These are phyloP conservation scores for Phaseolus lunatus DNA, from an alignment of 306 rosid genomes.

Conservation along the genomic window DNA sequence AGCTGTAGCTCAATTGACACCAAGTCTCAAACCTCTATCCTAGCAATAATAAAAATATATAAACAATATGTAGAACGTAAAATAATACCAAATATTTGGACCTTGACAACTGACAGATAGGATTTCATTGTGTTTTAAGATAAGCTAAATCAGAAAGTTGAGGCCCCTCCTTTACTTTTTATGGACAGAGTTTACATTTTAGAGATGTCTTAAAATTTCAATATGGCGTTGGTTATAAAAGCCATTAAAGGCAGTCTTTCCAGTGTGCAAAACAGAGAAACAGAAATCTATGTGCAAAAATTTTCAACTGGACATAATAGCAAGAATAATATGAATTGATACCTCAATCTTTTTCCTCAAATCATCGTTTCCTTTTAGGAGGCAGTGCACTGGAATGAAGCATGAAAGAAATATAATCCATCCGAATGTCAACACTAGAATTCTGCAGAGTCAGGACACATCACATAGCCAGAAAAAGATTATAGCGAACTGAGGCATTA, in stretches of 20 bases:
- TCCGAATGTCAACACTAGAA: slow-evolving; percentile 72
- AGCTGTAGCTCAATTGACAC: background rate
- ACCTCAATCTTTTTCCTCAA: slow-evolving; percentile 80
- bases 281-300: background rate
- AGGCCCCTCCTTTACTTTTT: background rate
- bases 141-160: slow-evolving; percentile 7
- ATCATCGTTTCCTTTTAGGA: slow-evolving; percentile 67
- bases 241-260: background rate
- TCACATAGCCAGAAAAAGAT: slow-evolving; percentile 29
- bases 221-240: background rate
- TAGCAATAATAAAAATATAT: background rate
- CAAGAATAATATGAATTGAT: slow-evolving; percentile 31
- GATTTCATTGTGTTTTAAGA: slow-evolving; percentile 15
- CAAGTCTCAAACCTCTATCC: background rate
- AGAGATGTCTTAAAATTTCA: slow-evolving; percentile 13
- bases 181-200: slow-evolving; percentile 13
- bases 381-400: slow-evolving; percentile 70
- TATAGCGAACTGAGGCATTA: background rate
- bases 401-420: slow-evolving; percentile 82
- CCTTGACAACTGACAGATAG: slow-evolving; percentile 17
- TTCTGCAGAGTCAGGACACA: slow-evolving; percentile 54
- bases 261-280: slow-evolving; percentile 18
- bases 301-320: slow-evolving; percentile 2
- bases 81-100: background rate
- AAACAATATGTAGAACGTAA: background rate